These are phyloP conservation scores for Beauveria medogensis DNA, from an alignment of 2,329 filamentous ascomycete genomes.

Conservation along the genomic window DNA sequence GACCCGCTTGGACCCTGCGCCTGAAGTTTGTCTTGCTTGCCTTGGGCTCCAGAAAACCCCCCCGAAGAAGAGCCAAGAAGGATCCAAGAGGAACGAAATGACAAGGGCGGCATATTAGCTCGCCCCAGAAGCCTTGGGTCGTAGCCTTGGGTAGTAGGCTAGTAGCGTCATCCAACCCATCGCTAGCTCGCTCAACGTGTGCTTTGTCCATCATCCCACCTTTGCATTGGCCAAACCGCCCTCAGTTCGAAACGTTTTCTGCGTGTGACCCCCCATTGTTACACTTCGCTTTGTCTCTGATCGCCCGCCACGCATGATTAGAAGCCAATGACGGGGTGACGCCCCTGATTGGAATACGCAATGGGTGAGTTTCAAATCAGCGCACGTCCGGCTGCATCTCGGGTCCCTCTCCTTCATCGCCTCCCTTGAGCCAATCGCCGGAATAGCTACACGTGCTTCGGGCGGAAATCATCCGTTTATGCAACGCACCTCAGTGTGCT, in stretches of 20 bases:
- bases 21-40: not conserved
- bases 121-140: not conserved
- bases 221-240: slow-evolving; percentile 1
- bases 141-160: not conserved
- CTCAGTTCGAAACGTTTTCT: not conserved
- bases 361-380: slow-evolving; percentile 8
- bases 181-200: not conserved
- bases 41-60: not conserved
- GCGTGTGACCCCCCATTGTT: not conserved
- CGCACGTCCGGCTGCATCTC: not conserved
- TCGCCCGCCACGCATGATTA: slow-evolving; percentile 9
- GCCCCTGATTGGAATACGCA: slow-evolving; percentile 8
- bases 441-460: slow-evolving; percentile 1
- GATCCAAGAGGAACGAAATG: not conserved
- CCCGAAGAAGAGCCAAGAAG: not conserved
- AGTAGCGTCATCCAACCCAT: slow-evolving; percentile 3
- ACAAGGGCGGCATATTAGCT: slow-evolving; percentile 1
- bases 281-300: not conserved
- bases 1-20: not conserved
- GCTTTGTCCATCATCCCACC: slow-evolving; percentile 1
- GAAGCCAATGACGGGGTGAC: slow-evolving; percentile 8
- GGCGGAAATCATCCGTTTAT: not conserved
- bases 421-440: not conserved
- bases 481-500: not conserved
- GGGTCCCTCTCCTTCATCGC: not conserved